Percentiles rank a stretch among this genome's conserved stretches.
Conservation (phyloP, 352 stramenopile genomes). For the Phytophthora tentaculata region DNA sequence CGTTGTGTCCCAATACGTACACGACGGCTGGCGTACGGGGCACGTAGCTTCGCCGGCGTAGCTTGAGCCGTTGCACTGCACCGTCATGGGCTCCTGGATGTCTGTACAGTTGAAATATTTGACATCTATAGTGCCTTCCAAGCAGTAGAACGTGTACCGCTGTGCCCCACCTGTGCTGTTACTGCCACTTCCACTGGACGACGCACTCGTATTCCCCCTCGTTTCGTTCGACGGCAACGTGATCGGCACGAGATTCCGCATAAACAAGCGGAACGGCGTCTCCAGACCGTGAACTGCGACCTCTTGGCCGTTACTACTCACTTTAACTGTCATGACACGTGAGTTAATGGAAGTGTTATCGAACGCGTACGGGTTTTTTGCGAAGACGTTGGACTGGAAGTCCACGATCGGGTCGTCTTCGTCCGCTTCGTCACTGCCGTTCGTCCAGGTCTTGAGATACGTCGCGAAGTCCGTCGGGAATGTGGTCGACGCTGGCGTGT, state of each 20-base stretch:
- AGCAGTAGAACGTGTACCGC: constrained; percentile 51
- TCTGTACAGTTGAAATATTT: constrained; percentile 65
- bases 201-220: constrained; percentile 6
- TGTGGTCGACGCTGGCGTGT: constrained; percentile 51
- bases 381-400: constrained; percentile 67
- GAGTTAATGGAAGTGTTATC: constrained; percentile 57
- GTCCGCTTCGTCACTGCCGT: background rate
- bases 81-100: constrained; percentile 38
- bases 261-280: constrained; percentile 54
- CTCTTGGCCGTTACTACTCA: constrained; percentile 42
- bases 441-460: constrained; percentile 24
- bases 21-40: constrained; percentile 51
- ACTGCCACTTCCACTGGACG: constrained; percentile 14
- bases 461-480: constrained; percentile 58
- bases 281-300: constrained; percentile 43
- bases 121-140: constrained; percentile 51
- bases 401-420: constrained; percentile 56
- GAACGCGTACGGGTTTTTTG: constrained; percentile 73
- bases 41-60: constrained; percentile 61
- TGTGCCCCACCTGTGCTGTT: constrained; percentile 23
- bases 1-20: constrained; percentile 62
- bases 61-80: constrained; percentile 61
- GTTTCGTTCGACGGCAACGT: constrained; percentile 12
- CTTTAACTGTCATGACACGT: constrained; percentile 66
- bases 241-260: constrained; percentile 56